Conservation (phyloP, 1,284 basidiomycete genomes). For the Cryptococcus sp. region DNA sequence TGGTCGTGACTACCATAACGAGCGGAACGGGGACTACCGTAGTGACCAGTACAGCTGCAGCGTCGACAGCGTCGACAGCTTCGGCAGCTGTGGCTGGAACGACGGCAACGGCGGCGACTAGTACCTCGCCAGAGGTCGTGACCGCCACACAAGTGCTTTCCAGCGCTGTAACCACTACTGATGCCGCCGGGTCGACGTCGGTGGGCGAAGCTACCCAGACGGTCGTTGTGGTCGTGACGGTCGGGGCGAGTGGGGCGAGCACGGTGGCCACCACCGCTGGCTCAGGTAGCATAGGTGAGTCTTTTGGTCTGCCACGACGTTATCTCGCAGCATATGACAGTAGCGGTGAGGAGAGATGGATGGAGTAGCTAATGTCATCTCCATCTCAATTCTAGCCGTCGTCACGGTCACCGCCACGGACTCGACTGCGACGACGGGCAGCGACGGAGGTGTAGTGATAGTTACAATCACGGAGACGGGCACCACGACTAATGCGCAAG, state of each 20-base stretch:
- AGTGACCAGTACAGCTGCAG: not conserved
- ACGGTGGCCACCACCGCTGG: constrained; percentile 8
- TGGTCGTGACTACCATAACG: no score
- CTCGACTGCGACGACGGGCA: constrained; percentile 19
- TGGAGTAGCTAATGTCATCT: not conserved
- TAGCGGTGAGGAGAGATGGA: not conserved
- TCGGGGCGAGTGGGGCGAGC: constrained; percentile 8
- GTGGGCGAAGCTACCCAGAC: constrained; percentile 15
- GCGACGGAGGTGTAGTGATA: constrained; percentile 22
- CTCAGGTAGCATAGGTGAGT: constrained; percentile 8
- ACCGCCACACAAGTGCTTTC: constrained; percentile 21
- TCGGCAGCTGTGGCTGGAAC: not conserved
- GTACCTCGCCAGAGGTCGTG: constrained; percentile 9
- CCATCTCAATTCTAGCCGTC: constrained; percentile 8
- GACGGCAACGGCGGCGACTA: constrained; percentile 7
- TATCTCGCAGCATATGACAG: not conserved
- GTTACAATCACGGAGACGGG: constrained; percentile 22
- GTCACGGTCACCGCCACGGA: constrained; percentile 29
- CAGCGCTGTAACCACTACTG: constrained; percentile 9
- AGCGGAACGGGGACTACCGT: not conserved
- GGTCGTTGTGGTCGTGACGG: constrained; percentile 24
- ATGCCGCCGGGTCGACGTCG: constrained; percentile 13
- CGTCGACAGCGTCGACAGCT: not conserved
- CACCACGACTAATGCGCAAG: constrained; percentile 13
- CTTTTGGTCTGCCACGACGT: no score